Base-by-base conservation (phyloP, 2,329 filamentous ascomycete genomes). In the Clonostachys chloroleuca region DNA sequence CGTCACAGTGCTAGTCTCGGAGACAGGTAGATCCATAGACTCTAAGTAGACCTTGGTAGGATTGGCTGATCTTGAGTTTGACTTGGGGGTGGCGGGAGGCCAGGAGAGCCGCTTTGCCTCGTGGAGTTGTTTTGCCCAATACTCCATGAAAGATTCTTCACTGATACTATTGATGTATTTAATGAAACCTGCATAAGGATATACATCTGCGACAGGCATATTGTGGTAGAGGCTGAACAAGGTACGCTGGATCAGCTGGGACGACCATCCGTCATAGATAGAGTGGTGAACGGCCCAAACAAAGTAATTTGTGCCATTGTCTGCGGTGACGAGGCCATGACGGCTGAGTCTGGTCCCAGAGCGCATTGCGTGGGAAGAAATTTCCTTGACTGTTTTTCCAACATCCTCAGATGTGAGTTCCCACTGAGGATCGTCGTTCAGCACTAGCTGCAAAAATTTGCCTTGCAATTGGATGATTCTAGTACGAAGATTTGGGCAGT, bases 201-300 rank as follows among this genome's bases (percentile, higher is more conserved):
- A 7, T 34, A 30, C 37, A 24, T 12, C 62, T 56, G 16, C 66
- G 2, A 40, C 42, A 0, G 53, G 37, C 5, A 20, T 16, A 5
- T 17, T 30, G 5, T 34, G 6, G 42, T 51, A 40, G 9, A 49
- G 8, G 7, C 34, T n/a, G 12, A 41, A 20, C 5, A 49, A 49
- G 42, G 44, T 50, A 49, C 24, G 9, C 12, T 8, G 18, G 6
- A 33, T 43, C 44, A 20, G 36, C 30, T 14, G 30, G 5, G 14
- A 24, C 2, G 35, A 40, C 12, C 12, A 48, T 14, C 47, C 49
- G 24, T 51, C 49, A 12, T 35, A 49, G 14, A 51, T 40, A 6
- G 47, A 40, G 44, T 51, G 49, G 14, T 51, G 49, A 24, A 40
- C 40, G 12, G 42, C 17, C 6, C 35, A 46, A n/a, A 51, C 7